Conservation (phyloP, 1,139 yeast genomes). For the Kurtzmaniella quercitrusa region DNA sequence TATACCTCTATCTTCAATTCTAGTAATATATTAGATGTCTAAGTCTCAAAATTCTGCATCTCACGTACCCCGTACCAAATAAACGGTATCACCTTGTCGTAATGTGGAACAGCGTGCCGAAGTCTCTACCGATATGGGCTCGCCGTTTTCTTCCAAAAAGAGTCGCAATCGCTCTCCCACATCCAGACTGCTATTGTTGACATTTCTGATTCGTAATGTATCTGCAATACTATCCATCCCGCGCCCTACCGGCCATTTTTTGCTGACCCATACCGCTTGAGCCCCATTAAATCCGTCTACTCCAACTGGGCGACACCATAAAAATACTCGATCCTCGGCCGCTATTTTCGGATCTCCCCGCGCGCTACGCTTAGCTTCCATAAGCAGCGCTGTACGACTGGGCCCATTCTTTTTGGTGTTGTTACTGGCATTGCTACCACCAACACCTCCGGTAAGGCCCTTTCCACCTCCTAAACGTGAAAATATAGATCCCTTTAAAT, state of each 20-base stretch:
- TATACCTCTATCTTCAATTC: not conserved
- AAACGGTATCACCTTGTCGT: conserved; percentile 49
- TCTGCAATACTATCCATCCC: conserved; percentile 68
- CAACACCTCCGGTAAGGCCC: not conserved
- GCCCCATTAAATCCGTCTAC: conserved; percentile 33
- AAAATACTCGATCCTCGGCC: conserved; percentile 53
- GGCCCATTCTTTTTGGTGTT: not conserved
- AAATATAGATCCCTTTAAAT: not conserved
- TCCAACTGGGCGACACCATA: conserved; percentile 46
- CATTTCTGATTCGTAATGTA: conserved; percentile 49
- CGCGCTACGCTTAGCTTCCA: conserved; percentile 46
- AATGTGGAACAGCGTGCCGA: conserved; percentile 45
- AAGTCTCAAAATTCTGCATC: no score
- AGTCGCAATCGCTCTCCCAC: conserved; percentile 40
- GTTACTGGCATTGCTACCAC: not conserved
- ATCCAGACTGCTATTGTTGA: conserved; percentile 49
- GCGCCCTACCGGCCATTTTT: conserved; percentile 74
- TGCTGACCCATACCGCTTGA: conserved; percentile 49
- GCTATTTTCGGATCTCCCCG: conserved; percentile 65
- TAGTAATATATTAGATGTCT: no score
- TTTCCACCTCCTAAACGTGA: not conserved
- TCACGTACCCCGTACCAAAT: conserved; percentile 46
- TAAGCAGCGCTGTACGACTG: not conserved
- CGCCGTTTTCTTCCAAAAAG: conserved; percentile 30
- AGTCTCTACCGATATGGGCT: conserved; percentile 23